Evolutionary conservation across 208 protist species (phyloP), one percentile per base, ranked within the genome.

Genomic region (Crithidia fasciculata): DNA sequence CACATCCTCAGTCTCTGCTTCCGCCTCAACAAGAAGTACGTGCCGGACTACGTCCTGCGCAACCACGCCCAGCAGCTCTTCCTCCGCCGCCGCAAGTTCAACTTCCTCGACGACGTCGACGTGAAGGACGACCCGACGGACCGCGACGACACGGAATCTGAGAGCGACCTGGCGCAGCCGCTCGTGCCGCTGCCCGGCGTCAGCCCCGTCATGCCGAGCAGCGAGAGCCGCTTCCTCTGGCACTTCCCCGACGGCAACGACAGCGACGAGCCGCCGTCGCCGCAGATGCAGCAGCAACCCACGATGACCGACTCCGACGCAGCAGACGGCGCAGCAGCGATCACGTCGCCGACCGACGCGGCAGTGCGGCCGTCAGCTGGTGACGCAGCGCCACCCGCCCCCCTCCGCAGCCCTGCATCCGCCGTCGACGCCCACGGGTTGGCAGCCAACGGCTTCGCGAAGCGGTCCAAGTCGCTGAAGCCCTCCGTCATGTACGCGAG

Each of bases 11-110:
- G 75, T 36, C 69, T 92, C 43, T 90, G 85, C 70, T 96, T 93
- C 43, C 75, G 64, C 18, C 79, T 93, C 10, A 96, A 93, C 74
- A 92, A 92, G 76, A 94, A 94, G 67, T 96, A 96, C 69, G 92
- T 96, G 10, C 92, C 92, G 5, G 83, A 86, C 58, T 88, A 94
- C 76, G 83, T 94, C 40, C 78, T 96, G 58, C 83, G 82, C 49
- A 80, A 83, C 59, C 87, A 92, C 58, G 79, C 85, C 37, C 65
- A 79, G 64, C 81, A 90, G 67, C 76, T 93, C 18, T 87, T 79
- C 55, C 19, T 66, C 19, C 67, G 75, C 4, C 69, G 69, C 19
- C 53, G 77, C 39, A 76, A 70, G 13, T 80, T 64, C 41, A 79
- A 82, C 58, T 67, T 80, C 15, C 54, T 73, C 2, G 58, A 79